phyloP scores from a whole-genome alignment of 768 basidiomycete species.

The Boletus fagicola region DNA sequence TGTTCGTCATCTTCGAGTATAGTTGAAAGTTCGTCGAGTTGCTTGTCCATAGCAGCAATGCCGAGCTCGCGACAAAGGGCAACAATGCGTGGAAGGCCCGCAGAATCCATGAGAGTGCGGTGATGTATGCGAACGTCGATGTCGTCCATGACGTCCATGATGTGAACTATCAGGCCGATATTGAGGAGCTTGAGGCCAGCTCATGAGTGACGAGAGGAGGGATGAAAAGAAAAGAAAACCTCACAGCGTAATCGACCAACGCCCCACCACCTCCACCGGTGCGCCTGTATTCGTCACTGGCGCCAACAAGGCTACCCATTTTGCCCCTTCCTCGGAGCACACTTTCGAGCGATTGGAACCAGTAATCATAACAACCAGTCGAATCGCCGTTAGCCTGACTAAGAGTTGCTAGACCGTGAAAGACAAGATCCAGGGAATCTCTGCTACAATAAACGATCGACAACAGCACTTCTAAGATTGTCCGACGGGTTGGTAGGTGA shows the following conservation, averaged over 20 bases:
- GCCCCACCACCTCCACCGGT: constrained; percentile 62
- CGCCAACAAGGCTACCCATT: constrained; percentile 95
- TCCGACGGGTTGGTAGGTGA: constrained; percentile 72
- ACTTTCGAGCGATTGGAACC: constrained; percentile 81
- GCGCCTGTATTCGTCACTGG: constrained; percentile 84
- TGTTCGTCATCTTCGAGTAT: constrained; percentile 74
- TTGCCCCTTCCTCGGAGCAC: constrained; percentile 81
- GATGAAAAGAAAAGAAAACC: constrained; percentile 27
- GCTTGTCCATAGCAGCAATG: constrained; percentile 61
- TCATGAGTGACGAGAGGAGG: constrained; percentile 12
- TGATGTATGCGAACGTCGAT: constrained; percentile 83
- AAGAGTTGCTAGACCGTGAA: constrained; percentile 71
- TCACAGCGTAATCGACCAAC: constrained; percentile 83
- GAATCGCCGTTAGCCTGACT: constrained; percentile 61
- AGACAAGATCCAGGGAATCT: constrained; percentile 61
- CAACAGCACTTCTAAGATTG: constrained; percentile 74
- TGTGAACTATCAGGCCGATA: constrained; percentile 66
- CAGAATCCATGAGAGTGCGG: constrained; percentile 85
- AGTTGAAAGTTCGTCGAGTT: constrained; percentile 58
- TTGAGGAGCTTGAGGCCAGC: constrained; percentile 42
- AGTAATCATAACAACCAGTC: constrained; percentile 73
- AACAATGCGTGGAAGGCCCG: constrained; percentile 75
- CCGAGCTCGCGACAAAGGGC: constrained; percentile 65
- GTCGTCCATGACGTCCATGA: constrained; percentile 68
- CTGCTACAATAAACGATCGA: constrained; percentile 69